Conservation (phyloP, 2,329 filamentous ascomycete genomes). For the Cordyceps cateniannulata region DNA sequence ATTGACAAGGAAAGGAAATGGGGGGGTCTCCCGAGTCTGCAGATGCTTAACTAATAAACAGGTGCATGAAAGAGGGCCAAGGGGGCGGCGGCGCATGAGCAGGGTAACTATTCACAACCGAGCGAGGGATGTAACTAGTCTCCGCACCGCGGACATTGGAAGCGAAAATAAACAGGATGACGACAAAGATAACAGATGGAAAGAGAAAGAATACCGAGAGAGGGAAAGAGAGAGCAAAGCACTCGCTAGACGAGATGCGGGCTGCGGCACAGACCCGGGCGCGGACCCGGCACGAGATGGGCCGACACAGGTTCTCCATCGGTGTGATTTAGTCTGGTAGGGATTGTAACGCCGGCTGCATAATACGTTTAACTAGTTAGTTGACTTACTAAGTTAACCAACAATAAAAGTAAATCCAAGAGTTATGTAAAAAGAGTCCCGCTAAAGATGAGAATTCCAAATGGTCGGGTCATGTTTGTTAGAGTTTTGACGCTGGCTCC, state of each 20-base stretch:
- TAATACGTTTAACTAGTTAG: neutral
- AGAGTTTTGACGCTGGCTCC: too few relatives aligned
- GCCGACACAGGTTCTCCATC: neutral
- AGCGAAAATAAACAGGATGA: neutral
- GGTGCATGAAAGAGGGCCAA: too few relatives aligned
- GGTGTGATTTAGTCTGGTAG: too few relatives aligned
- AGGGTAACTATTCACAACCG: too few relatives aligned
- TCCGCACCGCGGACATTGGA: neutral
- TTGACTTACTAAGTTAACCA: too few relatives aligned
- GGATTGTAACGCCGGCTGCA: neutral
- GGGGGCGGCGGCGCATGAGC: too few relatives aligned
- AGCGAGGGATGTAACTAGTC: neutral
- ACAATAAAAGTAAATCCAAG: too few relatives aligned
- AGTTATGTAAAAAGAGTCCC: too few relatives aligned
- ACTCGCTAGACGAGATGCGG: neutral
- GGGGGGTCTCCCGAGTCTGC: neutral
- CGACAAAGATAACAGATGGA: neutral
- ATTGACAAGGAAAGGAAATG: neutral
- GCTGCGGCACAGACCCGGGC: neutral
- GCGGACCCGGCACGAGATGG: neutral
- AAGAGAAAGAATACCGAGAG: too few relatives aligned
- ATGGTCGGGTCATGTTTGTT: too few relatives aligned
- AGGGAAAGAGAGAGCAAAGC: too few relatives aligned
- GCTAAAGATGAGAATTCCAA: too few relatives aligned
- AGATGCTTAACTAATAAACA: neutral